Evolutionary conservation across 2,329 filamentous ascomycete genomes (phyloP), one percentile per base, ranked within the genome.

Genomic region (Aspergillus sp.): DNA sequence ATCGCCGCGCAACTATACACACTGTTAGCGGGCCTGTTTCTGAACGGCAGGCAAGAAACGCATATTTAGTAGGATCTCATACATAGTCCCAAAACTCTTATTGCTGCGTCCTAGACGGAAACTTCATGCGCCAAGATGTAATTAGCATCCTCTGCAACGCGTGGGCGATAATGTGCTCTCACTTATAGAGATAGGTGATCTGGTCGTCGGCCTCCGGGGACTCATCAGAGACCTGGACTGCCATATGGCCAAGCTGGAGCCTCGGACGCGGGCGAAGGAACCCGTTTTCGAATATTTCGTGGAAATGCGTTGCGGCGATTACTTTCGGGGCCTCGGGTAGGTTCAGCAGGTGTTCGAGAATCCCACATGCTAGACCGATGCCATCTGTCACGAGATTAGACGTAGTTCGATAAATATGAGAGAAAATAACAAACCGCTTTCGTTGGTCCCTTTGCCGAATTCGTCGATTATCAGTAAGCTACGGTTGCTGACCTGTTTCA

Each of bases 391-490:
- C 15, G 19, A 11, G 24, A 41, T 24, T 16, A 35, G 12, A 8
- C 8, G 13, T 17, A 24, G 6, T 12, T 3, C 4, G 24, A 8
- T 4, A 12, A 26, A 15, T 3, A 4, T 8, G 15, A 20, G 16
- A 24, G 13, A 24, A 11, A 1, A 5, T 13, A 1, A 44, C 47
- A 24, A 27, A 67, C 67, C 68, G 37, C 66, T 68, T 8, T 72
- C 69, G 37, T 78, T 73, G 1, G 78, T 81, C 2, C 78, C 78
- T 54, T 81, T 82, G 1, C 78, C 78, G 48, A 98, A 96, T 51
- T 98, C 91, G 48, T 98, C 91, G 27, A 96, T 76, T n/a, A 98
- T 67, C 1, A 98, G 57, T 4, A 98, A 66, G 49, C 84, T 95
- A 29, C 76, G 73, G 8, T 72, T 66, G 0, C 86, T 94, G 3